A percentile compares a stretch with the other conserved stretches of the same genome.
These are phyloP conservation scores for Knufia fluminis DNA, from an alignment of 2,329 filamentous ascomycete genomes.

Conservation along the genomic window DNA sequence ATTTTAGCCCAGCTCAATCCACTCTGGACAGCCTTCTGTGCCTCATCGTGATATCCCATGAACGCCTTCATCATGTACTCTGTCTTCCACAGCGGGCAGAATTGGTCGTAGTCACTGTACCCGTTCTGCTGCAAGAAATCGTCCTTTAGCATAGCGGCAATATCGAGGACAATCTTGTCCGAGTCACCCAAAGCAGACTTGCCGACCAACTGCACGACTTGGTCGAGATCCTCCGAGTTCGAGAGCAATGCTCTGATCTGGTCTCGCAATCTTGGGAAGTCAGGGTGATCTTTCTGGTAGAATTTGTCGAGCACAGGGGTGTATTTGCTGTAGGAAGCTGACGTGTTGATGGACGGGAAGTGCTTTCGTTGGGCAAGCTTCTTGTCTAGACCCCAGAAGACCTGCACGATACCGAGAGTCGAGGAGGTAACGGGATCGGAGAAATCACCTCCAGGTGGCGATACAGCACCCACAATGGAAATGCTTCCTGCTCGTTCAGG, in stretches of 20 bases:
- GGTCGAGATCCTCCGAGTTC: conserved; percentile 93
- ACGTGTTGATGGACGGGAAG: conserved; percentile 97
- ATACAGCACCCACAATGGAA: conserved; percentile 95
- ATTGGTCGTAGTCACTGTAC: conserved; percentile 98
- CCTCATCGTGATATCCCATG: conserved; percentile 95
- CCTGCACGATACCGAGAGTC: conserved; percentile 94
- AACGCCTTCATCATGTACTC: conserved; percentile 99
- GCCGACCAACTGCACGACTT: conserved; percentile 95
- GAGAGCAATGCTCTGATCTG: conserved; percentile 88
- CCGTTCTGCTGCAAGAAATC: conserved; percentile 99
- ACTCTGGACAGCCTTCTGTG: conserved; percentile 86
- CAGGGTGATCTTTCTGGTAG: conserved; percentile 87
- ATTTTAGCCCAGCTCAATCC: conserved; percentile 90
- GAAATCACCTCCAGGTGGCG: conserved; percentile 96
- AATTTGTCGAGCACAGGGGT: conserved; percentile 77
- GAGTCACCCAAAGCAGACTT: conserved; percentile 93
- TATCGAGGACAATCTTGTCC: conserved; percentile 96
- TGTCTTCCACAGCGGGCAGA: conserved; percentile 99
- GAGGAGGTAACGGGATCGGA: conserved; percentile 92
- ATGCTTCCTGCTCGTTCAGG: conserved; percentile 85
- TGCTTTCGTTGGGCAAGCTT: conserved; percentile 98
- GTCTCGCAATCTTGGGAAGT: conserved; percentile 87
- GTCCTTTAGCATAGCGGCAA: conserved; percentile 87
- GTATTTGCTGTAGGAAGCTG: conserved; percentile 94
- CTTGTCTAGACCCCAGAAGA: conserved; percentile 99